Evolutionary conservation across 2,329 filamentous ascomycete genomes (phyloP).

Genomic region (Fusarium sp.): DNA sequence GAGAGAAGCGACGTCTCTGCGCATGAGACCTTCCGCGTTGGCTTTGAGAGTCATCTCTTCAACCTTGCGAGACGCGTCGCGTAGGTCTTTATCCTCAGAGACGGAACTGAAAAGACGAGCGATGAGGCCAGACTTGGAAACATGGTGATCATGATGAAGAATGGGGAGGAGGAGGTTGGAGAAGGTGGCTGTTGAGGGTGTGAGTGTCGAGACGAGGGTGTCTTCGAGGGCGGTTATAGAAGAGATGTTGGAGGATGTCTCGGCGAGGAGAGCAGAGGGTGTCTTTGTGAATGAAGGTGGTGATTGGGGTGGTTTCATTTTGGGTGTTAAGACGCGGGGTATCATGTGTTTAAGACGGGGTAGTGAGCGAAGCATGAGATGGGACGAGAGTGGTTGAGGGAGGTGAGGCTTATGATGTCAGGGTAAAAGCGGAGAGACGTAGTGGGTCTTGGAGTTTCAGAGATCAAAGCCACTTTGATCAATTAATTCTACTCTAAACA

Average conservation of each 20-base stretch:
- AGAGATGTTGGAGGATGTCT: constrained; percentile 51
- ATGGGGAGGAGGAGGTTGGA: constrained; percentile 36
- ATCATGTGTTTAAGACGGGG: neutral
- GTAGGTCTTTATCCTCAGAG: constrained; percentile 37
- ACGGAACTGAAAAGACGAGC: constrained; percentile 45
- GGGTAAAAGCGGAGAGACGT: neutral
- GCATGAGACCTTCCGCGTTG: constrained; percentile 35
- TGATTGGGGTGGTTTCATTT: constrained; percentile 40
- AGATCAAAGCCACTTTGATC: neutral
- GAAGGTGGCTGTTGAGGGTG: constrained; percentile 38
- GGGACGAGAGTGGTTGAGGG: neutral
- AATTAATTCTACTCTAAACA: neutral
- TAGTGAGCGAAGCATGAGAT: neutral
- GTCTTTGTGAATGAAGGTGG: constrained; percentile 37
- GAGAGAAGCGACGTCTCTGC: constrained; percentile 41
- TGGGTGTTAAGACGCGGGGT: neutral
- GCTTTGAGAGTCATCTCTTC: constrained; percentile 40
- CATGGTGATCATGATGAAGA: constrained; percentile 37
- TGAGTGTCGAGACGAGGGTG: constrained; percentile 30
- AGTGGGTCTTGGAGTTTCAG: constrained; percentile 29
- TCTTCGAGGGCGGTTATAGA: constrained; percentile 37
- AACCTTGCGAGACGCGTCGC: constrained; percentile 44
- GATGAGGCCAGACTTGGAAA: constrained; percentile 27
- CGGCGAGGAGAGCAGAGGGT: constrained; percentile 27
- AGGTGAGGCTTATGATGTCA: constrained; percentile 16